Base-by-base conservation (phyloP, 2,329 filamentous ascomycete genomes). In the Camillea tinctor region DNA sequence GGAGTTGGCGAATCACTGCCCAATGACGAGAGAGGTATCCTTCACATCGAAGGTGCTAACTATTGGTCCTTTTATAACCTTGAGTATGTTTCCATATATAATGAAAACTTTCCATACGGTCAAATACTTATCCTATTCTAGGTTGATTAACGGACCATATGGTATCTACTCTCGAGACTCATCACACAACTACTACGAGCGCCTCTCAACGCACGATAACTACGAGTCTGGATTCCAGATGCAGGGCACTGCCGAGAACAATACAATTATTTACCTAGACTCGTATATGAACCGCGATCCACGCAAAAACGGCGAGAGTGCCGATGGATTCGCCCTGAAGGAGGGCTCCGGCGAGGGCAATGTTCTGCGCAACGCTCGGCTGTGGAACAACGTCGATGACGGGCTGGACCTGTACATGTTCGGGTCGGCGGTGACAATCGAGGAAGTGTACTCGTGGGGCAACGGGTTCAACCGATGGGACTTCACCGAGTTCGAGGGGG, bases 371-470 rank as follows among this genome's bases (percentile, higher is more conserved):
- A 78, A 77, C 5, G 76, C 79, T 0, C 75, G 80, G 19, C 72
- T 82, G 0, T 82, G 79, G 78, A 75, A 82, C 56, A 82, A 82
- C 30, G 80, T 81, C 6, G 80, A 82, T 48, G 80, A 82, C 56
- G 80, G 80, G 1, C 69, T 81, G 4, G 79, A 81, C 63, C 68
- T 81, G 0, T 80, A 65, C 54, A 67, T 68, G 69, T 80, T 80
- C 63, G 74, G 70, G 40, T 76, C 73, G 13, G 67, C 73, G 7
- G 72, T 80, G 20, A 77, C 75, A 1, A 69, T 81, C 26, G 72
- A 78, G 54, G 77, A 80, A 59, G 75, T 75, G 4, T 74, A 78
- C 55, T 66, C 77, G 3, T 80, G 77, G 77, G 76, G 76, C 49
- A 81, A 81, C 63, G 78, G 78, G 2, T 75, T 76, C 59, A 80